A percentile compares a stretch with the other conserved stretches of the same genome.
Evolutionary conservation across 129 eudicot species (phyloP).

Genomic region (Artemisia argyi): DNA sequence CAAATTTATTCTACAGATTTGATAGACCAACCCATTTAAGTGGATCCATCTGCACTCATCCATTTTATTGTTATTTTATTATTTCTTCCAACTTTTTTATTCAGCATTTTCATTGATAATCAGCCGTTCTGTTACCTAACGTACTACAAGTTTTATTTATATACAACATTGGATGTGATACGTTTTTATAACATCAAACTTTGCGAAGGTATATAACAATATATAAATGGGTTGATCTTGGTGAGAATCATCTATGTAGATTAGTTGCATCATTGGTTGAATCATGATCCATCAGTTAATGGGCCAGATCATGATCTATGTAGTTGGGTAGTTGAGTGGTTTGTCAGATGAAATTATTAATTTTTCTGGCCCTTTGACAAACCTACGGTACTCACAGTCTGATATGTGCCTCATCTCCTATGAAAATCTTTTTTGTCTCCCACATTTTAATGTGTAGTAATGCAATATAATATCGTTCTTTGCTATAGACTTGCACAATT

Average conservation of each 20-base stretch:
- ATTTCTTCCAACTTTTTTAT: too few relatives aligned
- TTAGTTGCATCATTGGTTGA: too few relatives aligned
- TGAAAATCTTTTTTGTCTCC: neutral
- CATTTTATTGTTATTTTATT: neutral
- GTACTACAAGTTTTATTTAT: too few relatives aligned
- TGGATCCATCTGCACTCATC: neutral
- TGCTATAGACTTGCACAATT: neutral
- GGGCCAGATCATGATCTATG: neutral
- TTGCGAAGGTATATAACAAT: too few relatives aligned
- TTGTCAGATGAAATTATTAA: neutral
- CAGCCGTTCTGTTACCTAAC: too few relatives aligned
- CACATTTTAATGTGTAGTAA: neutral
- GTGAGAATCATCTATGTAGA: too few relatives aligned
- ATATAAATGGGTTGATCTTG: too few relatives aligned
- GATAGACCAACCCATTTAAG: neutral
- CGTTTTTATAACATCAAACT: too few relatives aligned
- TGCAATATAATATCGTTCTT: neutral
- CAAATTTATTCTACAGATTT: neutral
- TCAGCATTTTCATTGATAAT: too few relatives aligned
- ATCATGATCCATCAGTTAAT: neutral
- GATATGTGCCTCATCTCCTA: neutral
- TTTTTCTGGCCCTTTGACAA: neutral
- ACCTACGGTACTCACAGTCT: neutral
- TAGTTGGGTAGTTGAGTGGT: neutral
- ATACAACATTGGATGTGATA: too few relatives aligned